Base-by-base conservation (phyloP, 768 basidiomycete genomes). In the Tricholoma hemisulphureum region DNA sequence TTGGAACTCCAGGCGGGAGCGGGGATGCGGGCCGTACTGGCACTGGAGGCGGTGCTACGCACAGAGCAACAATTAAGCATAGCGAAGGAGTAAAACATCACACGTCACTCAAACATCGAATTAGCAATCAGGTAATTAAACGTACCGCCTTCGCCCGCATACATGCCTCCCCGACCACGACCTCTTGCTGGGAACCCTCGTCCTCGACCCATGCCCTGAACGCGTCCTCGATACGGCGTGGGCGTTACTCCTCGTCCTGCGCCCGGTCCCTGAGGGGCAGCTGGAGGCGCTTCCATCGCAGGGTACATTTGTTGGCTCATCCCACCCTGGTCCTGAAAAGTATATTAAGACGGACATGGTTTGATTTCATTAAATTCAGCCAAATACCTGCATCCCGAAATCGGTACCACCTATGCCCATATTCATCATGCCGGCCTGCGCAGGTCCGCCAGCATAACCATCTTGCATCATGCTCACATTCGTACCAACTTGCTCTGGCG, bases 1-100 rank as follows among this genome's bases (percentile, higher is more conserved):
- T 94, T 1, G 92, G 92, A 18, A 94, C 92, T 58, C 87, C 87
- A 13, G 92, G 91, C 1, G 92, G 92, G 1, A 94, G 79, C 16
- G 92, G 92, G 0, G 92, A 93, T 6, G 91, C 88, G 4, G 92
- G 87, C 58, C 91, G 82, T 32, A 85, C 85, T 37, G 88, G 85
- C 6, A 79, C 77, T 55, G 78, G 76, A 23, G 83, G 81, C 18
- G 72, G 72, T 54, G 58, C 67, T 71, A 52, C 29, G 26, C 57
- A 51, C 23, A 48, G 16, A 49, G 18, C 49, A 56, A 53, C 32
- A 58, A 45, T 63, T 52, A 49, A 24, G 35, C 31, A 53, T 20
- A 23, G 34, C 34, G 20, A 39, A 51, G n/a, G 8, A 41, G 53
- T 53, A 51, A 53, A 29, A 55, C 26, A 51, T 37, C 51, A 57